These are phyloP conservation scores for Niebla homalea DNA, from an alignment of 495 filamentous ascomycete genomes.

Conservation along the genomic window DNA sequence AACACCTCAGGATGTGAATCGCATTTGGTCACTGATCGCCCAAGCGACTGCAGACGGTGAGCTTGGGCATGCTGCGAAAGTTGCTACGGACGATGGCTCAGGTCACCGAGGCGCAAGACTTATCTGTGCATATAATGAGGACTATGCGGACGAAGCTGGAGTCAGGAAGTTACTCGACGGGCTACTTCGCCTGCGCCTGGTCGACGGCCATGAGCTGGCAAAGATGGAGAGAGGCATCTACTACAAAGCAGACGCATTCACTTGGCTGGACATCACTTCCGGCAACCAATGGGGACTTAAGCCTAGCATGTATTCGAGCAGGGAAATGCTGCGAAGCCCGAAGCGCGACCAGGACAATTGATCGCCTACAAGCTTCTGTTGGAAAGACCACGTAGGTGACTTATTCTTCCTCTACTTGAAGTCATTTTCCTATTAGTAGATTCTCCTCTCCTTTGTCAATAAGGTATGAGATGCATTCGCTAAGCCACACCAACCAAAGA, in stretches of 20 bases:
- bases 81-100: conserved; percentile 40
- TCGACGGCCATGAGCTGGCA: conserved; percentile 20
- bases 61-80: conserved; percentile 57
- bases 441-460: no score
- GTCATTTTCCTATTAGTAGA: no score
- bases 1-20: conserved; percentile 38
- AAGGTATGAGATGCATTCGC: no score
- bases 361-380: not conserved
- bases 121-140: conserved; percentile 64
- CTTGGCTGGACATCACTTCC: conserved; percentile 50
- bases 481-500: no score
- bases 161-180: conserved; percentile 49
- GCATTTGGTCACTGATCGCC: conserved; percentile 49
- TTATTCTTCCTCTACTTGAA: no score
- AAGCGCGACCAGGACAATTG: not conserved
- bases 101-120: conserved; percentile 29
- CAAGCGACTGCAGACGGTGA: conserved; percentile 47
- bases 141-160: conserved; percentile 57
- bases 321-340: conserved; percentile 23
- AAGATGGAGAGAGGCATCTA: conserved; percentile 41
- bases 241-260: conserved; percentile 76
- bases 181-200: conserved; percentile 46
- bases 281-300: conserved; percentile 56
- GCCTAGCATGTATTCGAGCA: conserved; percentile 37
- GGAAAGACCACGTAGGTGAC: no score